phyloP scores from a whole-genome alignment of 805 yeast genomes.

The Barnettozyma siamensis region DNA sequence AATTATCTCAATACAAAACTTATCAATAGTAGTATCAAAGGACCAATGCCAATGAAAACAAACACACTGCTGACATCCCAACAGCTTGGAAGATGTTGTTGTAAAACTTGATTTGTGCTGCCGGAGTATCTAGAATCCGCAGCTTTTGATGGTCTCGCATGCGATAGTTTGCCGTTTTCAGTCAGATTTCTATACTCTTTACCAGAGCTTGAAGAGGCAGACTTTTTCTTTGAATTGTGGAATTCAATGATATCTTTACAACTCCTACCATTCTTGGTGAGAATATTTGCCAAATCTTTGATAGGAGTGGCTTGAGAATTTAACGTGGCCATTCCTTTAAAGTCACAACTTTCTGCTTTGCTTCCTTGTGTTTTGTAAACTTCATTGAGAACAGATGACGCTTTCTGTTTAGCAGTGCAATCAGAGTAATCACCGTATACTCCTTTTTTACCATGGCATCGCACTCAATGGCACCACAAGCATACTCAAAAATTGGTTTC shows the following conservation, averaged over 20 bases:
- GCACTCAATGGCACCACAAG: slow-evolving; percentile 57
- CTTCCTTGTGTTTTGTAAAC: slow-evolving; percentile 49
- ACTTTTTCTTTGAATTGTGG: slow-evolving; percentile 5
- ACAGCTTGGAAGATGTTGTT: slow-evolving; percentile 7
- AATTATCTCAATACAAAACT: not conserved
- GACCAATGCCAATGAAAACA: slow-evolving; percentile 1
- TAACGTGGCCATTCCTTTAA: slow-evolving; percentile 18
- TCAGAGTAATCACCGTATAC: slow-evolving; percentile 62
- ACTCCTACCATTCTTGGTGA: slow-evolving; percentile 13
- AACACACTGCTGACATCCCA: slow-evolving; percentile 1
- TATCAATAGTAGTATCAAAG: not conserved
- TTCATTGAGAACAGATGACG: slow-evolving; percentile 55
- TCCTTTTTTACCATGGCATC: slow-evolving; percentile 54
- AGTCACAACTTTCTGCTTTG: slow-evolving; percentile 22
- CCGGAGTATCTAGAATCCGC: too few species aligned
- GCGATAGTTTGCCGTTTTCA: not conserved
- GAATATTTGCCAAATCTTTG: slow-evolving; percentile 8
- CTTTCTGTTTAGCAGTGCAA: slow-evolving; percentile 58
- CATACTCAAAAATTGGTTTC: slow-evolving; percentile 46
- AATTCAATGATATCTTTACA: slow-evolving; percentile 16
- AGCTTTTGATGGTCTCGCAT: too few species aligned
- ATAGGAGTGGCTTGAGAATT: slow-evolving; percentile 8
- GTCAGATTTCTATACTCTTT: not conserved
- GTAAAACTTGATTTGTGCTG: slow-evolving; percentile 8
- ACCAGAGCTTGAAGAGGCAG: not conserved